Conservation (phyloP, 441 rosid species). For the Jatropha multifida region DNA sequence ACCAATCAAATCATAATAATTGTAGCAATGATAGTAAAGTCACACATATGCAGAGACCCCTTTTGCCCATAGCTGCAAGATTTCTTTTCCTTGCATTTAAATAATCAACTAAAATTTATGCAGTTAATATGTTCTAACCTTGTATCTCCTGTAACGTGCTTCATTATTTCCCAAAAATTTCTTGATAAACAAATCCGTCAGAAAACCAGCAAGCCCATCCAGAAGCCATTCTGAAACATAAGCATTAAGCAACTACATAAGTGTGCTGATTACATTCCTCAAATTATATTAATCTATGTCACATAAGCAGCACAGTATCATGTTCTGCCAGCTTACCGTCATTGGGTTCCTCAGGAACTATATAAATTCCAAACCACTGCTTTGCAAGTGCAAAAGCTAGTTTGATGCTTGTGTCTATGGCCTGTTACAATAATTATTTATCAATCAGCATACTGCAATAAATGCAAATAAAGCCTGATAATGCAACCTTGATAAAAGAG, state of each 20-base stretch:
- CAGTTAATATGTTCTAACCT: constrained; percentile 48
- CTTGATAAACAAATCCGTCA: constrained; percentile 89
- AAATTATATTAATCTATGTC: constrained; percentile 14
- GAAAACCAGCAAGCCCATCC: constrained; percentile 96
- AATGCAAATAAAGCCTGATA: constrained; percentile 11
- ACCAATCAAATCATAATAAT: not conserved
- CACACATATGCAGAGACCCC: not conserved
- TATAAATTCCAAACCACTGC: constrained; percentile 98
- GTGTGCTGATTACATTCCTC: constrained; percentile 16
- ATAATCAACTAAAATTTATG: not conserved
- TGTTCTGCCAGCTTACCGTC: constrained; percentile 65
- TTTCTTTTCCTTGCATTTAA: not conserved
- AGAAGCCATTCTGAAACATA: constrained; percentile 84
- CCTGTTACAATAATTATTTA: constrained; percentile 50
- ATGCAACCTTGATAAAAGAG: constrained; percentile 1
- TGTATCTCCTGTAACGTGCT: constrained; percentile 91
- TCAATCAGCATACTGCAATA: constrained; percentile 28
- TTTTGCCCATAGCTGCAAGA: not conserved
- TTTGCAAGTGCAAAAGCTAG: constrained; percentile 93
- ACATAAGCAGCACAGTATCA: constrained; percentile 20
- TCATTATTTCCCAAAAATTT: constrained; percentile 95
- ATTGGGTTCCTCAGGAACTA: constrained; percentile 75
- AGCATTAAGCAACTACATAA: constrained; percentile 28
- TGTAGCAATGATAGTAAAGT: not conserved
- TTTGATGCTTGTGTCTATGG: constrained; percentile 85